phyloP scores from a whole-genome alignment of 495 filamentous ascomycete species.

The Peziza echinospora region DNA sequence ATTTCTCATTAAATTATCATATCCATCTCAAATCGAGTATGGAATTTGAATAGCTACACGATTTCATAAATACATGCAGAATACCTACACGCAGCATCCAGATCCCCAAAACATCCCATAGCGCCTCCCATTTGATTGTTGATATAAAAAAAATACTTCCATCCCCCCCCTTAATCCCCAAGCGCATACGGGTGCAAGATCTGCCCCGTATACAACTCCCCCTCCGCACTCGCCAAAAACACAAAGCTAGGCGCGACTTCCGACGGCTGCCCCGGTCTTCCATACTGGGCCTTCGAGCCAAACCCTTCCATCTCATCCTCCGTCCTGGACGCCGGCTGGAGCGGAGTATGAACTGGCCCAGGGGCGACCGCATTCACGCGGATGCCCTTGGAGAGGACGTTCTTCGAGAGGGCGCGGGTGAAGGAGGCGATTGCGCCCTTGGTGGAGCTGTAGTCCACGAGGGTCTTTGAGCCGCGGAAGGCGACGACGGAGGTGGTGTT shows the following conservation, averaged over 20 bases:
- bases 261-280: slow-evolving; percentile 35
- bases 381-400: slow-evolving; percentile 37
- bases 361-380: slow-evolving; percentile 41
- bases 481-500: slow-evolving; percentile 35
- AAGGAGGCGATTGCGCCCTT: slow-evolving; percentile 42
- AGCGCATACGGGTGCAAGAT: slow-evolving; percentile 30
- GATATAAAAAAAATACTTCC: no score
- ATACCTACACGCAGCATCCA: no score
- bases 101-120: no score
- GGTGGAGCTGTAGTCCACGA: slow-evolving; percentile 39
- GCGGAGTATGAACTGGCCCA: slow-evolving; percentile 37
- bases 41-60: no score
- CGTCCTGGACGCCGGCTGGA: slow-evolving; percentile 32
- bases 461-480: slow-evolving; percentile 30
- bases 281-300: slow-evolving; percentile 25
- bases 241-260: slow-evolving; percentile 43
- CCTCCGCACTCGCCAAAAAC: slow-evolving; percentile 35
- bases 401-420: slow-evolving; percentile 32
- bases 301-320: slow-evolving; percentile 34
- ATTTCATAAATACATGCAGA: no score
- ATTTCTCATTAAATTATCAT: no score
- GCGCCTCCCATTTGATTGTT: no score
- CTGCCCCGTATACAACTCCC: slow-evolving; percentile 35
- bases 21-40: no score
- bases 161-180: no score